Conservation (phyloP, 371 early-diverging fungal species). For the Umbelopsis sp. region DNA sequence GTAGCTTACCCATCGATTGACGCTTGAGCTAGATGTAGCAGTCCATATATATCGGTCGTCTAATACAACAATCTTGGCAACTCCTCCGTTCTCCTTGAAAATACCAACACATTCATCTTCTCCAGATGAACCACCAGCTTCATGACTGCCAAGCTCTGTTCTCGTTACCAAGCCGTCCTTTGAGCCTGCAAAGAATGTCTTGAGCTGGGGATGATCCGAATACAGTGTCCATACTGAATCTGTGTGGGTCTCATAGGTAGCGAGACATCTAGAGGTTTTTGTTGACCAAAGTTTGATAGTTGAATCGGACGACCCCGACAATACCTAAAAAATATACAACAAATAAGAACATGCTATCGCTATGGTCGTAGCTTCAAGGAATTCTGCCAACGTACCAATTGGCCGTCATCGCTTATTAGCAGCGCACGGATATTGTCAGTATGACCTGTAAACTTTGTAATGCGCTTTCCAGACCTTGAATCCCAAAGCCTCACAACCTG, state of each 20-base stretch:
- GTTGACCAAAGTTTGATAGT: conserved; percentile 95
- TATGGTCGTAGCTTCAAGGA: too few relatives aligned
- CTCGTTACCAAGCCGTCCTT: conserved; percentile 91
- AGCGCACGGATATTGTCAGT: conserved; percentile 92
- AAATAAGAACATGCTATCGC: too few relatives aligned
- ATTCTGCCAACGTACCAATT: conserved; percentile 58
- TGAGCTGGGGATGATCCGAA: conserved; percentile 82
- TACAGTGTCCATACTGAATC: conserved; percentile 92
- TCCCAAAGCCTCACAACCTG: conserved; percentile 89
- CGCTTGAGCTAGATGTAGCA: conserved; percentile 78
- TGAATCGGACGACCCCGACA: conserved; percentile 91
- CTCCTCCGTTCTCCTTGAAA: conserved; percentile 81
- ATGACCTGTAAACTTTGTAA: conserved; percentile 87
- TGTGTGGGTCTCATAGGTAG: conserved; percentile 83
- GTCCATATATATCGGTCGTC: conserved; percentile 91
- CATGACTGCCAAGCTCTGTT: conserved; percentile 46
- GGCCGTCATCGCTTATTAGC: conserved; percentile 86
- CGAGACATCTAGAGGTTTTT: conserved; percentile 81
- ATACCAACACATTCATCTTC: conserved; percentile 82
- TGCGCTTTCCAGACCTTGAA: conserved; percentile 70
- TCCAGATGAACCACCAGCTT: conserved; percentile 36
- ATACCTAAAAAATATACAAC: conserved; percentile 47
- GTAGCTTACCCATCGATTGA: conserved; percentile 80
- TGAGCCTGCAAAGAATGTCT: conserved; percentile 90
- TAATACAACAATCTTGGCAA: conserved; percentile 79